phyloP scores from a whole-genome alignment of 1,139 yeast species.

The Hyphopichia buzzinii region DNA sequence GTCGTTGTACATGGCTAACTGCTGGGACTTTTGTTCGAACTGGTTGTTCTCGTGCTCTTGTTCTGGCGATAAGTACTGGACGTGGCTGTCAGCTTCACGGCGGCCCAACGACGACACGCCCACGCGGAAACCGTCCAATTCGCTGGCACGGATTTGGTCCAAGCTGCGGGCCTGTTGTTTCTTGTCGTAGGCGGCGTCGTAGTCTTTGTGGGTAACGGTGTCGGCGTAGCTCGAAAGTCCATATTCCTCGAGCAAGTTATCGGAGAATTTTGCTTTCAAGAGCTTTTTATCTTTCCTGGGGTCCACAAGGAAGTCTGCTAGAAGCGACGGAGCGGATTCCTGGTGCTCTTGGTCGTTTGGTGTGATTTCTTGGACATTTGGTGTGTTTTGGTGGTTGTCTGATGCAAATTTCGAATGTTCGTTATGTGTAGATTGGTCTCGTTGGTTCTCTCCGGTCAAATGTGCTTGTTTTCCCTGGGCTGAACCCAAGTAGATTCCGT shows the following conservation, averaged over 20 bases:
- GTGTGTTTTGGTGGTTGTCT: too few relatives aligned
- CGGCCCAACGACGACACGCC: conserved; percentile 24
- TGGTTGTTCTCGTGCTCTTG: conserved; percentile 27
- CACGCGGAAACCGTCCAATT: conserved; percentile 36
- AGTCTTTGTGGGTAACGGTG: conserved; percentile 22
- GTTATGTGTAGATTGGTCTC: too few relatives aligned
- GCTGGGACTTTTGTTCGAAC: conserved; percentile 24
- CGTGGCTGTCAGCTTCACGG: conserved; percentile 5
- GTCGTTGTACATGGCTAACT: conserved; percentile 26
- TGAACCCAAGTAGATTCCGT: conserved; percentile 41
- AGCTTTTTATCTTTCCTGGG: conserved; percentile 27
- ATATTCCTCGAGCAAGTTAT: conserved; percentile 40
- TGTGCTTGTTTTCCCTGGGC: conserved; percentile 8
- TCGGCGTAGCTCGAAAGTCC: conserved; percentile 34
- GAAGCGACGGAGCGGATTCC: conserved; percentile 5
- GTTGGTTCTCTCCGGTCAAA: conserved; percentile 5
- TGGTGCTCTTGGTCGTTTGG: conserved; percentile 8
- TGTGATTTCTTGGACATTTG: too few relatives aligned
- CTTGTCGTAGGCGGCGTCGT: conserved; percentile 22
- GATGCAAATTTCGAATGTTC: too few relatives aligned
- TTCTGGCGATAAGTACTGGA: conserved; percentile 22
- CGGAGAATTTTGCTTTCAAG: conserved; percentile 29
- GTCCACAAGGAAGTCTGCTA: conserved; percentile 28
- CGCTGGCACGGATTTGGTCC: conserved; percentile 23
- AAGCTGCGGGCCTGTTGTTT: conserved; percentile 20